Base-by-base conservation (phyloP, 306 rosid species). In the Fagus crenata region DNA sequence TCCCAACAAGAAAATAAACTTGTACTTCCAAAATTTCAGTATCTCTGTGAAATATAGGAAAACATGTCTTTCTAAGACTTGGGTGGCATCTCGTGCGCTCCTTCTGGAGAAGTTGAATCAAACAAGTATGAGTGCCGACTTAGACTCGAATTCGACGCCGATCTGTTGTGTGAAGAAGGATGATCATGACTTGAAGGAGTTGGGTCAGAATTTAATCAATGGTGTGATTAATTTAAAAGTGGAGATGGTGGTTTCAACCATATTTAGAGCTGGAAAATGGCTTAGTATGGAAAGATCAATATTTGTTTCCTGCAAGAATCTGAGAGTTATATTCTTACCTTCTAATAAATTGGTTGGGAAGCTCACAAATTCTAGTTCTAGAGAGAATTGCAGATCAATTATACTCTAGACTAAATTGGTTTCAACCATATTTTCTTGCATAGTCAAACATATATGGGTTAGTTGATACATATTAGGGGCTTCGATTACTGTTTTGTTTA, bases 201-300 rank as follows among this genome's bases (percentile, higher is more conserved):
- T 86, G 69, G 73, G 68, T 32, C 18, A 72, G 46, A 60, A 83
- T 0, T 81, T 74, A 85, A 83, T 69, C 7, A 74, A 72, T 72
- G 78, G 75, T 49, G 67, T 31, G 72, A 75, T 86, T 69, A 71
- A 60, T 31, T 83, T 83, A 7, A 59, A 78, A 18, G 37, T 85
- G 51, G 55, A 54, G 70, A 58, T 86, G 72, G 12, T 2, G 5
- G 65, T 74, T 68, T 59, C 54, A 7, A 73, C 75, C 7, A 75
- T 72, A 78, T 80, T 77, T 18, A 67, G 46, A 51, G 76, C 71
- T 71, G 81, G 89, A 55, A n/a, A 72, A 0, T 83, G 70, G 89
- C 85, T 81, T 36, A 43, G 61, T 11, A 67, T 9, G 72, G 59
- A 43, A 3, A 75, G 78, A 74, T 33, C 55, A 3, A 43, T 80